A percentile compares a stretch with the other conserved stretches of the same genome.
Conservation (phyloP, 305 asterid species). For the Salvia sclarea region DNA sequence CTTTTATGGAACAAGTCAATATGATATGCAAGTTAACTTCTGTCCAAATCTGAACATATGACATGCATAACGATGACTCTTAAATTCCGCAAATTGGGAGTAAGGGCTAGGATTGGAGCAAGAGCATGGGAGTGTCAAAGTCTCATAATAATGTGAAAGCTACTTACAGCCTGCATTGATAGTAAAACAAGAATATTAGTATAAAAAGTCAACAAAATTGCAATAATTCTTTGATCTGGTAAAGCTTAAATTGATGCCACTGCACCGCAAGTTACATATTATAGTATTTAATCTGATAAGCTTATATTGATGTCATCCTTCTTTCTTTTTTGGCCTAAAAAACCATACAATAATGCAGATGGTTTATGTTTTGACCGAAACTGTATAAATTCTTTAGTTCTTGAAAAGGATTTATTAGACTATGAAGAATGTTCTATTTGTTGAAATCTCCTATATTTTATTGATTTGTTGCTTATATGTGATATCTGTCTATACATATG, state of each 20-base stretch:
- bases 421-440: background rate
- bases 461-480: background rate
- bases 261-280: background rate
- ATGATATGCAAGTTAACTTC: background rate
- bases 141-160: background rate
- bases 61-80: too few species aligned
- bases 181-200: too few species aligned
- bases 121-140: too few species aligned
- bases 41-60: too few species aligned
- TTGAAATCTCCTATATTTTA: background rate
- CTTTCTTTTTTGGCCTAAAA: background rate
- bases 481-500: background rate
- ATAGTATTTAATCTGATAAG: background rate
- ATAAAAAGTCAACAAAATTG: background rate
- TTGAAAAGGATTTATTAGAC: background rate
- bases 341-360: background rate
- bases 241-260: background rate
- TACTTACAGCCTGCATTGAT: background rate
- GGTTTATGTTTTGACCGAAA: background rate
- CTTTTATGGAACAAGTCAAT: slow-evolving; percentile 1
- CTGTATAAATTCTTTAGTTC: background rate
- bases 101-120: too few species aligned
- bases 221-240: background rate
- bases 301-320: background rate
- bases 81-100: too few species aligned